These are phyloP conservation scores for Rhododendron vialii DNA, from an alignment of 148 eudicot genomes.

Conservation along the genomic window DNA sequence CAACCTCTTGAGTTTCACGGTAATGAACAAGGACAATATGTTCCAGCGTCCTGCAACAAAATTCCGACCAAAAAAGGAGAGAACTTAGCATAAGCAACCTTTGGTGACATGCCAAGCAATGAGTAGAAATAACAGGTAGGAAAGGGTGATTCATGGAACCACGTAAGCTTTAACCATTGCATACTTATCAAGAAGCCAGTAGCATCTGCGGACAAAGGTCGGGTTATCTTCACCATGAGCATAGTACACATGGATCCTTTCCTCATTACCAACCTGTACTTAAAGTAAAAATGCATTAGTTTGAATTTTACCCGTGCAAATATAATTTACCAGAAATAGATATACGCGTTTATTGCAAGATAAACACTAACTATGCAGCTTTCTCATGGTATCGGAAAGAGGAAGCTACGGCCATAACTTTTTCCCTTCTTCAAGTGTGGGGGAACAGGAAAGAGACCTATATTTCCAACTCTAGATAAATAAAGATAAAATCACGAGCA, in stretches of 20 bases:
- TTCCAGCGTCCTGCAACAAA: slow-evolving; percentile 67
- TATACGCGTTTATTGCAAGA: not conserved
- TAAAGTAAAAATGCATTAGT: slow-evolving; percentile 4
- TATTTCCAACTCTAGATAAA: not conserved
- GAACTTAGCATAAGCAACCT: not conserved
- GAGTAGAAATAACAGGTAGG: not conserved
- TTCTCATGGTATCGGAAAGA: not conserved
- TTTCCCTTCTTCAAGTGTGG: not conserved
- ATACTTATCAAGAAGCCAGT: slow-evolving; percentile 98
- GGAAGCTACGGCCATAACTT: not conserved
- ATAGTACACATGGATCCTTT: slow-evolving; percentile 92
- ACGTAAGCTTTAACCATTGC: slow-evolving; percentile 23
- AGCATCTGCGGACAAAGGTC: slow-evolving; percentile 92
- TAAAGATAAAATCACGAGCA: not conserved
- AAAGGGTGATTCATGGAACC: slow-evolving; percentile 3
- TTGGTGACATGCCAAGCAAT: not conserved
- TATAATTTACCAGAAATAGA: not conserved
- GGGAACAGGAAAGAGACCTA: not conserved
- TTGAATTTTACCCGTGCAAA: slow-evolving; percentile 4
- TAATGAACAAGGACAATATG: slow-evolving; percentile 95
- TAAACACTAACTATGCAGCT: not conserved
- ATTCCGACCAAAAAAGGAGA: not conserved
- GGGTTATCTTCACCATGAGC: slow-evolving; percentile 82
- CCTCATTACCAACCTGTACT: slow-evolving; percentile 81
- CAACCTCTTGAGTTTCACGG: slow-evolving; percentile 95